Percentiles rank a stretch among this genome's conserved stretches.
Evolutionary conservation across 2,329 filamentous ascomycete species (phyloP).

Genomic region (Penicillium fuscoglaucum): DNA sequence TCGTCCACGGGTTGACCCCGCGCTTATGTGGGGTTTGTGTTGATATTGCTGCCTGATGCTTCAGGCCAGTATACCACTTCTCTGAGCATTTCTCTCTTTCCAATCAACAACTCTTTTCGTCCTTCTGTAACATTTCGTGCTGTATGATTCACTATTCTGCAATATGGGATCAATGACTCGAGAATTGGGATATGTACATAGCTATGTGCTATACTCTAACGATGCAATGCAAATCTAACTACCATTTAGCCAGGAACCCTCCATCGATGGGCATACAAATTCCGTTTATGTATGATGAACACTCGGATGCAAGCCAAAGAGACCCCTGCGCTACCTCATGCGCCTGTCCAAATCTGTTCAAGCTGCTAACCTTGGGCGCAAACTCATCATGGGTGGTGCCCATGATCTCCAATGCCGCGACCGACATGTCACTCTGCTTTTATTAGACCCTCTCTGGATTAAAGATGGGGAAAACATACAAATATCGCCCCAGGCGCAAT

Average conservation of each 20-base stretch:
- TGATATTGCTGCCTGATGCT: no score
- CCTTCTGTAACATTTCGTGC: no score
- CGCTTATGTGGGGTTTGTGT: not conserved
- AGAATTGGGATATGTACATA: no score
- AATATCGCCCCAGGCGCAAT: constrained; percentile 25
- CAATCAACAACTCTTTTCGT: no score
- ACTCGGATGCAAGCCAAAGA: constrained; percentile 37
- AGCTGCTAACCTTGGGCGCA: constrained; percentile 13
- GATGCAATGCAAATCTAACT: not conserved
- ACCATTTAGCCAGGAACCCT: constrained; percentile 16
- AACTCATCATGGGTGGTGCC: constrained; percentile 20
- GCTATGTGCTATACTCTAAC: no score
- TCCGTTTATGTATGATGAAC: constrained; percentile 35
- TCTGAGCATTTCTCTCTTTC: no score
- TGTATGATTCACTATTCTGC: no score
- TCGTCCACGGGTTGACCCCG: not conserved
- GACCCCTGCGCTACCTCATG: constrained; percentile 38
- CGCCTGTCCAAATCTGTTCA: constrained; percentile 20
- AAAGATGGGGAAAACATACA: not conserved
- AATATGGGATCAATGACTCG: no score
- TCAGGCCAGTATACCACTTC: no score
- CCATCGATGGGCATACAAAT: constrained; percentile 34
- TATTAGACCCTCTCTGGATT: not conserved
- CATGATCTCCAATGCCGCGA: not conserved
- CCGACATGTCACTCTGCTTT: not conserved